Evolutionary conservation across 2,329 filamentous ascomycete species (phyloP).

Genomic region (Fusarium aywerte): DNA sequence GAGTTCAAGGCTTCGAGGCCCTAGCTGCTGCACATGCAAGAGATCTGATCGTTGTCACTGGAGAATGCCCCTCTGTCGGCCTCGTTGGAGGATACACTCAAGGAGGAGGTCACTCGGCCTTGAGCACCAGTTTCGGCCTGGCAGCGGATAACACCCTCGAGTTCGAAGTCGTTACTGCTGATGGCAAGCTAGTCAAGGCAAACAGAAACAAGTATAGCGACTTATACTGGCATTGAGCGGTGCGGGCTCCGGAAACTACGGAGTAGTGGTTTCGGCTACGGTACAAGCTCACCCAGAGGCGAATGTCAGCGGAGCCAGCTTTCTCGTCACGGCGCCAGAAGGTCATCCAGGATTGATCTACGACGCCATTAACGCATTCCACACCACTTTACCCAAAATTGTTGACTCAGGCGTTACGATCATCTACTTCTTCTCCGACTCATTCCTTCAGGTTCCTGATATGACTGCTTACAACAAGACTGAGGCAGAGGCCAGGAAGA

Average conservation of each 20-base stretch:
- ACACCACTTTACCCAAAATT: conserved; percentile 47
- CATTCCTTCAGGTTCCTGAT: conserved; percentile 38
- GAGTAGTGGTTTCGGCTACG: conserved; percentile 65
- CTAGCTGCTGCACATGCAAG: conserved; percentile 57
- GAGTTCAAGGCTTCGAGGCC: conserved; percentile 62
- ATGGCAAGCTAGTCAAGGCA: conserved; percentile 60
- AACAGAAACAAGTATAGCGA: conserved; percentile 60
- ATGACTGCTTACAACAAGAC: conserved; percentile 60
- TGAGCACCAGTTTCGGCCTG: conserved; percentile 65
- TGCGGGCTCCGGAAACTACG: conserved; percentile 69
- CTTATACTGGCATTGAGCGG: conserved; percentile 71
- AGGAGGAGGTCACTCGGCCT: conserved; percentile 65
- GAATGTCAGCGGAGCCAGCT: conserved; percentile 49
- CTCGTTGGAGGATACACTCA: conserved; percentile 69
- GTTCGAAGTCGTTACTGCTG: conserved; percentile 64
- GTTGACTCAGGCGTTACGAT: conserved; percentile 60
- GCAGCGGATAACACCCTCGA: conserved; percentile 68
- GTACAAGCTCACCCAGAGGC: conserved; percentile 60
- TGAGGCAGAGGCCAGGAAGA: conserved; percentile 50
- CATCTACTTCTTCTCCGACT: conserved; percentile 50
- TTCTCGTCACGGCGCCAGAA: conserved; percentile 18
- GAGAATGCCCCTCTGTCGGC: conserved; percentile 65
- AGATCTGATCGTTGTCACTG: conserved; percentile 63
- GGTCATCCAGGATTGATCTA: conserved; percentile 22
- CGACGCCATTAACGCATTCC: conserved; percentile 40